Conservation (phyloP, 2,329 filamentous ascomycete genomes). For the Aquanectria penicillioides region DNA sequence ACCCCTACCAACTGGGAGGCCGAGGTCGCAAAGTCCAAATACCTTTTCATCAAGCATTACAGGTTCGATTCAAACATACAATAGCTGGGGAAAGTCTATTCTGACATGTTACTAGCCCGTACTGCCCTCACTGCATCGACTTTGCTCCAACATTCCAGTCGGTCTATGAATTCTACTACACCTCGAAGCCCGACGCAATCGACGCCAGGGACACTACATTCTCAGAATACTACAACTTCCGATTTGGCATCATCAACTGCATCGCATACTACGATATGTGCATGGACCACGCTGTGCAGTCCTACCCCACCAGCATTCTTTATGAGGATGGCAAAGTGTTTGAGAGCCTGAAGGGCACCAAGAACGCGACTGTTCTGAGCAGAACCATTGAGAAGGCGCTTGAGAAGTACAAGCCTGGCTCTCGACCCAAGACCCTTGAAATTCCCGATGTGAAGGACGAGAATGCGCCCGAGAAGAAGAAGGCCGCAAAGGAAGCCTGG, state of each 20-base stretch:
- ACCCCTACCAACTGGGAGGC: constrained; percentile 66
- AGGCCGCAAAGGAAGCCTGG: constrained; percentile 43
- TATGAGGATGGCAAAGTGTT: constrained; percentile 81
- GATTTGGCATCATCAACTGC: constrained; percentile 89
- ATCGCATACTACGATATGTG: constrained; percentile 85
- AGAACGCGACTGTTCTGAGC: constrained; percentile 73
- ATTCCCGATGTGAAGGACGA: constrained; percentile 18
- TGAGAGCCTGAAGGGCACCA: constrained; percentile 72
- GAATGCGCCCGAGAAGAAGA: constrained; percentile 28
- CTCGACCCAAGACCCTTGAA: constrained; percentile 71
- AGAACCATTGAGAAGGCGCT: constrained; percentile 79
- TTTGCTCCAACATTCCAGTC: constrained; percentile 91
- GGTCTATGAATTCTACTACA: constrained; percentile 93
- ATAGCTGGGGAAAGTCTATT: constrained; percentile 9
- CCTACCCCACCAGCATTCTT: constrained; percentile 81
- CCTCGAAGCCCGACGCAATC: constrained; percentile 75
- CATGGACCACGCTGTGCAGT: constrained; percentile 69
- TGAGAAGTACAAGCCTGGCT: constrained; percentile 82
- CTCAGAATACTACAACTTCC: constrained; percentile 85
- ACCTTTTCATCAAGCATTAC: constrained; percentile 70
- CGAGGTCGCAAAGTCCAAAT: constrained; percentile 63
- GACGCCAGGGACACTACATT: constrained; percentile 70
- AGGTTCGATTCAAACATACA: constrained; percentile 59
- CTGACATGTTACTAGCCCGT: constrained; percentile 57
- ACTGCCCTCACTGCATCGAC: constrained; percentile 77